phyloP scores from a whole-genome alignment of 208 protist genomes.

The Trypanosoma mega region DNA sequence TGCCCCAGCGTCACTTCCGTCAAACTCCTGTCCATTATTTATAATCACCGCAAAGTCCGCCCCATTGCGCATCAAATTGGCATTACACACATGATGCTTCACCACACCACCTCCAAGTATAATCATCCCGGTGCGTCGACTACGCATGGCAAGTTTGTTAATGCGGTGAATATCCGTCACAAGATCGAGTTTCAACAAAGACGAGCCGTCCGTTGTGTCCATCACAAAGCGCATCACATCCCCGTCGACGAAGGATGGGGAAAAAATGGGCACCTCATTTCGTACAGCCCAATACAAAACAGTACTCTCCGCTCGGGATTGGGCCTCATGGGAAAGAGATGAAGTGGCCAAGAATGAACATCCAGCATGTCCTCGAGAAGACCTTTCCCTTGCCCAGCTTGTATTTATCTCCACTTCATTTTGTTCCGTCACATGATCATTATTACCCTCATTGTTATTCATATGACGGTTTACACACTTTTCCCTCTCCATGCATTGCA shows the following conservation, averaged over 20 bases:
- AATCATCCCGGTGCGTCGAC: slow-evolving; percentile 96
- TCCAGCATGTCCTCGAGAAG: not conserved
- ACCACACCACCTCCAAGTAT: slow-evolving; percentile 98
- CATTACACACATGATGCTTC: slow-evolving; percentile 99
- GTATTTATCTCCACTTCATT: slow-evolving; percentile 2
- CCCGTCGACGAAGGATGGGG: slow-evolving; percentile 77
- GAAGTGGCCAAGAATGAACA: not conserved
- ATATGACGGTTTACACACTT: no score
- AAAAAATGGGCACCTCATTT: slow-evolving; percentile 80
- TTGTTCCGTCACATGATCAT: no score
- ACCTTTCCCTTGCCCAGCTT: not conserved
- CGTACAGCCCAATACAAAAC: slow-evolving; percentile 80
- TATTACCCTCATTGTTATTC: no score
- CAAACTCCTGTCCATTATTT: slow-evolving; percentile 98
- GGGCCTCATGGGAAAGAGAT: slow-evolving; percentile 27
- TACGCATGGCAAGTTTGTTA: slow-evolving; percentile 95
- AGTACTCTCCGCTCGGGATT: slow-evolving; percentile 46
- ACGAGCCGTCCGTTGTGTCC: not conserved
- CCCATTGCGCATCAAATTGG: slow-evolving; percentile 99
- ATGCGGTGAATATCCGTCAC: slow-evolving; percentile 96
- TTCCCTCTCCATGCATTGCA: slow-evolving; percentile 14
- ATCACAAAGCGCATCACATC: slow-evolving; percentile 72
- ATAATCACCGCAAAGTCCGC: slow-evolving; percentile 98
- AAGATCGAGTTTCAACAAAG: slow-evolving; percentile 68
- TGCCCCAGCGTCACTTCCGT: slow-evolving; percentile 98